Evolutionary conservation across 768 basidiomycete genomes (phyloP), one percentile per base, ranked within the genome.

Genomic region (Austroboletus festivus): DNA sequence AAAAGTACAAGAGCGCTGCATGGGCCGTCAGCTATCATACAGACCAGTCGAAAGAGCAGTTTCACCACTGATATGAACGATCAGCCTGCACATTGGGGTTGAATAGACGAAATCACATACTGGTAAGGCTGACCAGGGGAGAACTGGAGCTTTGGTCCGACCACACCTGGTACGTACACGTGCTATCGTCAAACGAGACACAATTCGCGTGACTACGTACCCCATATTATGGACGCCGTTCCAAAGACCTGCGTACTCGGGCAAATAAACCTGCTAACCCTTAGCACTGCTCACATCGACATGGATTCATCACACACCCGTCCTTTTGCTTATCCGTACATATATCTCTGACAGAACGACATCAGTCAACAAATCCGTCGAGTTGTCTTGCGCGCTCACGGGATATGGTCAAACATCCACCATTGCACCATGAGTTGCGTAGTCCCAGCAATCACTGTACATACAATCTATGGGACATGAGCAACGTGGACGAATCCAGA

Each of bases 341-440:
- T 7, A 85, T 66, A 46, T 75, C 73, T 20, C 78, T 78, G 43
- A 12, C 56, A 18, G 37, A 46, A 41, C 34, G 2, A 41, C 20
- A 6, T 48, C 10, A 47, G 31, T 71, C 47, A 81, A 82, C 61
- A 40, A 79, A 56, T 61, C 82, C 81, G 15, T 40, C 23, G 16
- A 10, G 33, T 6, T 15, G 6, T 38, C 19, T 3, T 39, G 4
- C 28, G n/a, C 8, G 41, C 80, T 57, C 62, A 83, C 81, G 72
- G 68, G 28, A 85, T 78, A 60, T 80, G 64, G 1, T 65, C 56
- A 51, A 85, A 85, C 81, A 84, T 83, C 81, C 80, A 92, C 0
- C 75, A 66, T 56, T 90, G 89, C 1, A 92, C 86, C 37, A 81
- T 80, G 41, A 90, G 79, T 56, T 88, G 86, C 1, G 80, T 76